Percentiles rank a stretch among this genome's conserved stretches.
These are phyloP conservation scores for Vitis riparia DNA, from an alignment of 164 flowering plant species.

Conservation along the genomic window DNA sequence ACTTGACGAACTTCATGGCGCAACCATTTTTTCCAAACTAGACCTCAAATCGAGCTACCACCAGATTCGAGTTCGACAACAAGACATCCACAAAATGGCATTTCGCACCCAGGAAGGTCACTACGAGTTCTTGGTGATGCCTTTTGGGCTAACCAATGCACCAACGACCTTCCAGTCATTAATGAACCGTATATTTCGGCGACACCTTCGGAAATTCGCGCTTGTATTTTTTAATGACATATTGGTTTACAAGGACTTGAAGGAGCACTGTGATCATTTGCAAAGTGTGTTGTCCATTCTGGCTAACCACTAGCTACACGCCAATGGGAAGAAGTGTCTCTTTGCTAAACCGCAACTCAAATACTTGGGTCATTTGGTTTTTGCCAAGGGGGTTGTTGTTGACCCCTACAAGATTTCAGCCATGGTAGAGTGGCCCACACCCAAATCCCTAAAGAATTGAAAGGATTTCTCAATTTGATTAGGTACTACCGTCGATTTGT, in stretches of 20 bases:
- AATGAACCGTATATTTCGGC: too few relatives aligned
- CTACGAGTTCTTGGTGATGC: too few relatives aligned
- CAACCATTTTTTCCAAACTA: background rate
- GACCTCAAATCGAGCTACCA: slow-evolving; percentile 1
- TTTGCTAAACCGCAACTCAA: background rate
- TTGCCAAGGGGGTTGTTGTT: background rate
- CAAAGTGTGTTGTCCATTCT: background rate
- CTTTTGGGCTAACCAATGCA: too few relatives aligned
- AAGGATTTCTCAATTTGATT: too few relatives aligned
- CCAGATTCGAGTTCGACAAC: background rate
- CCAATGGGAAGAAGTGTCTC: background rate
- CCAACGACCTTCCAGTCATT: too few relatives aligned
- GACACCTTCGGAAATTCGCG: too few relatives aligned
- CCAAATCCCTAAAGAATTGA: too few relatives aligned
- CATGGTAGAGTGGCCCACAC: background rate
- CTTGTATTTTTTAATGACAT: too few relatives aligned
- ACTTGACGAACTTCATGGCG: too few relatives aligned
- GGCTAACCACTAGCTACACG: background rate
- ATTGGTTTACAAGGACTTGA: too few relatives aligned
- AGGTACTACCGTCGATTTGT: too few relatives aligned
- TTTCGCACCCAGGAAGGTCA: background rate
- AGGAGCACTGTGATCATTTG: background rate
- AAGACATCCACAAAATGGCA: background rate
- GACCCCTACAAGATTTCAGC: background rate
- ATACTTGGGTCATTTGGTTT: background rate